Conservation (phyloP, 2,329 filamentous ascomycete species). For the Ceratocystis variospora region DNA sequence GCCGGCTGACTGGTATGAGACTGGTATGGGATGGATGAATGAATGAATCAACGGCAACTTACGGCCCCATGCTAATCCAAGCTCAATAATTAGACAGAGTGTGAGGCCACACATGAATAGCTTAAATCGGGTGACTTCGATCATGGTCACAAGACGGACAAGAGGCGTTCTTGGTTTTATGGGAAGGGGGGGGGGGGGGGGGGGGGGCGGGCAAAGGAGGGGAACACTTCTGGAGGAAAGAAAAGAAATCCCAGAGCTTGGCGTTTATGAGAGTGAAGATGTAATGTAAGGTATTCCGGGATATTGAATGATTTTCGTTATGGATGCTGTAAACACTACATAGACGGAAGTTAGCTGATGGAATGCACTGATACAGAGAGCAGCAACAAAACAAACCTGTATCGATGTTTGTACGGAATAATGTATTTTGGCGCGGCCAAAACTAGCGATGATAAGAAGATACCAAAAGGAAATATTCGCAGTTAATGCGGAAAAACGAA, state of each 20-base stretch:
- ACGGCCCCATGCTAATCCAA: constrained; percentile 65
- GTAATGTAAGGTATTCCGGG: not conserved
- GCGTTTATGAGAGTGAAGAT: not conserved
- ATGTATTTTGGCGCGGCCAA: not conserved
- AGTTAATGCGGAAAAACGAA: not conserved
- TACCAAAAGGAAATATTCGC: not conserved
- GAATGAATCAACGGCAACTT: constrained; percentile 23
- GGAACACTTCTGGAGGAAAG: too few species aligned
- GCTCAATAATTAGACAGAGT: constrained; percentile 42
- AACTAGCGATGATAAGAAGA: not conserved
- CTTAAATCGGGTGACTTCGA: constrained; percentile 11
- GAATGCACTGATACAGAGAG: not conserved
- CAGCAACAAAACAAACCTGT: not conserved
- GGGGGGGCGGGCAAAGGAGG: too few species aligned
- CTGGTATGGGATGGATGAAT: too few species aligned
- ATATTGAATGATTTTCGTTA: not conserved
- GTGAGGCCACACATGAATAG: constrained; percentile 11
- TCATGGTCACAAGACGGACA: not conserved
- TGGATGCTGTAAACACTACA: not conserved
- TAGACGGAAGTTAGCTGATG: not conserved
- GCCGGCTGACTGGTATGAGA: not conserved
- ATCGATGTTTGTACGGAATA: not conserved
- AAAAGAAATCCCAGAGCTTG: not conserved
- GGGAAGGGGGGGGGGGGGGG: too few species aligned
- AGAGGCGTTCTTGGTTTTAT: not conserved